Base-by-base conservation (phyloP, 352 stramenopile species). In the Pythium plurisporium region DNA sequence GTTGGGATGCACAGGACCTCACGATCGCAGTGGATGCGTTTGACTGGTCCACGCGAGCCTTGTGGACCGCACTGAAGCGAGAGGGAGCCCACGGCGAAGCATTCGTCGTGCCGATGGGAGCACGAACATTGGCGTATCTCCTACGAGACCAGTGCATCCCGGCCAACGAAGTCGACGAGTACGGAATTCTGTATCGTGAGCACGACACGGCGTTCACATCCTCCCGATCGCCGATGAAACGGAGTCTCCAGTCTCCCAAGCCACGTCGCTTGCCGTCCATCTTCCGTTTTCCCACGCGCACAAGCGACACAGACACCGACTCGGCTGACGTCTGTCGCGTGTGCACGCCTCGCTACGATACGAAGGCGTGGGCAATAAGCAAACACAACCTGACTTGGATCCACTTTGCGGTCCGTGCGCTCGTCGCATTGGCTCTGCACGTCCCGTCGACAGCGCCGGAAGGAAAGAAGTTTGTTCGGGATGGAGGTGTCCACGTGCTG, bases 11-110 rank as follows among this genome's bases (percentile, higher is more conserved):
- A 8, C 23, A 58, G 1, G 79, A 89, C 33, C 29, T 79, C 5
- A 48, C 82, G 36, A 43, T 86, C 10, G 40, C 59, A 0, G 51
- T 89, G 5, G 79, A 88, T 36, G 67, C 77, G 5, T 87, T 88
- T 22, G 71, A 89, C 54, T 89, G 79, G 79, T 74, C 68, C 38
- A 64, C 44, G 11, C 46, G 20, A 3, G 42, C 49, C 5, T 23
- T 61, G 27, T 42, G 14, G 22, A 29, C 29, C 7, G 17, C 44
- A 17, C 17, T 83, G 63, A 17, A 56, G 25, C 38, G 45, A 31
- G 30, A 43, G 10, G 15, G 57, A 74, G 50, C 17, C 48, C 10
- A n/a, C 9, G 33, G 23, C 49, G 62, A 44, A 69, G 55, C 59
- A 0, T 84, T 78, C 43, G 54, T 82, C 20, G 33, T 82, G 12